phyloP scores from a whole-genome alignment of 2,329 filamentous ascomycete species.

The Penicillium fuscoglaucum region DNA sequence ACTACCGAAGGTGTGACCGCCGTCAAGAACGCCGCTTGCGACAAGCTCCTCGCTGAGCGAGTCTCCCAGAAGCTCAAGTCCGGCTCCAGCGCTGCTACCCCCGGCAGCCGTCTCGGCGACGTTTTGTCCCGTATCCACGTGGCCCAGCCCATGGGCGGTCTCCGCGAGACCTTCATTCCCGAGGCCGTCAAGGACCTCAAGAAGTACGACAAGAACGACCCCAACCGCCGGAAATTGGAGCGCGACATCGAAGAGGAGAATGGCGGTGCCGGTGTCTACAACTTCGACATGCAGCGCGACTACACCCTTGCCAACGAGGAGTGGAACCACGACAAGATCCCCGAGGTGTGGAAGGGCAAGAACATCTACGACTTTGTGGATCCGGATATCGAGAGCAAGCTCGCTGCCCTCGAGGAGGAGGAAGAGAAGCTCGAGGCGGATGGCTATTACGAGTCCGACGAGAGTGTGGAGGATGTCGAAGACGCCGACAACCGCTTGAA shows the following conservation, averaged over 20 bases:
- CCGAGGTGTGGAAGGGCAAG: conserved; percentile 90
- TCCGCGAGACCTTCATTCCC: conserved; percentile 82
- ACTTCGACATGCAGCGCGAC: conserved; percentile 84
- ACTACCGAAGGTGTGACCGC: conserved; percentile 91
- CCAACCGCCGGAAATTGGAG: conserved; percentile 75
- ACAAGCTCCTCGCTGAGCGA: conserved; percentile 86
- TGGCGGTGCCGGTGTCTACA: conserved; percentile 94
- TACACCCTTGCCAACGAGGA: conserved; percentile 84
- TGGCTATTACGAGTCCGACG: conserved; percentile 88
- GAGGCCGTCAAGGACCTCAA: conserved; percentile 75
- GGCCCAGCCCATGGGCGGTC: conserved; percentile 83
- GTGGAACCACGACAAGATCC: conserved; percentile 96
- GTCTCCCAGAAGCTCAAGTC: conserved; percentile 93
- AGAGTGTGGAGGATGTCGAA: conserved; percentile 80
- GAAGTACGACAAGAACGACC: conserved; percentile 89
- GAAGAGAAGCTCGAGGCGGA: conserved; percentile 89
- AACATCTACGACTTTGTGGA: conserved; percentile 98
- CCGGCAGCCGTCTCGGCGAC: conserved; percentile 81
- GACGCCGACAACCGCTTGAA: conserved; percentile 86
- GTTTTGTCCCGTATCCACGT: conserved; percentile 95
- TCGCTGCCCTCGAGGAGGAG: conserved; percentile 88
- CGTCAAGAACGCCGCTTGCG: conserved; percentile 92
- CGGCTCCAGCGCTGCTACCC: conserved; percentile 72
- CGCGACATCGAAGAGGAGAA: conserved; percentile 88
- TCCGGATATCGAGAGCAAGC: conserved; percentile 91